These are phyloP conservation scores for Globisporangium takayamanum DNA, from an alignment of 352 stramenopile genomes.

Conservation along the genomic window DNA sequence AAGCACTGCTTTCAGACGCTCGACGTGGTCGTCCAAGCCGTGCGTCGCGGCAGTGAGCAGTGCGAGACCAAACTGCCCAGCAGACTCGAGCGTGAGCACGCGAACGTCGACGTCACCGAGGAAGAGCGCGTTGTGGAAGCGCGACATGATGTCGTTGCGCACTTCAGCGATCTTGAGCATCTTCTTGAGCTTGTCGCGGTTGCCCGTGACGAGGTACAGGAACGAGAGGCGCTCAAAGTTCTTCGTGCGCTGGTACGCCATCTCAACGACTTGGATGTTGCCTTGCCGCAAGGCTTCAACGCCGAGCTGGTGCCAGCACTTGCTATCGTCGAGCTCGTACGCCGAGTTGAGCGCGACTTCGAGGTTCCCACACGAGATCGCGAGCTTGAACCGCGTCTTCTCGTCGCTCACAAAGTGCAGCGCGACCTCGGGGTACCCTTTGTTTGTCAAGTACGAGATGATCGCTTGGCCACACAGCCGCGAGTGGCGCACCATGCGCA, in stretches of 20 bases:
- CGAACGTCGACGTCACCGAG: constrained; percentile 95
- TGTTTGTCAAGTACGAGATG: constrained; percentile 98
- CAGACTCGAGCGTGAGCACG: constrained; percentile 93
- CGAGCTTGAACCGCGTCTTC: constrained; percentile 97
- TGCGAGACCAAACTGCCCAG: constrained; percentile 93
- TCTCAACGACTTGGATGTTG: constrained; percentile 99
- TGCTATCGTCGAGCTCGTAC: constrained; percentile 93
- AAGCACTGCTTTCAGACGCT: constrained; percentile 89
- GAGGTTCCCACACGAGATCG: constrained; percentile 98
- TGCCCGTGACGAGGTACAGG: constrained; percentile 98
- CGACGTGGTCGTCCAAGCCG: constrained; percentile 92
- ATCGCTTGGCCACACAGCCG: constrained; percentile 97
- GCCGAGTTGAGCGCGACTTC: constrained; percentile 97
- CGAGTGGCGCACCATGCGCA: constrained; percentile 98
- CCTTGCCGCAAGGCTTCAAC: constrained; percentile 96
- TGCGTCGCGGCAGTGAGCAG: constrained; percentile 96
- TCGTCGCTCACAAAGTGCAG: constrained; percentile 99
- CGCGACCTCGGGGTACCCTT: constrained; percentile 99
- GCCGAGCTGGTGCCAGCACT: constrained; percentile 96
- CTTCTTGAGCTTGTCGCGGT: constrained; percentile 98
- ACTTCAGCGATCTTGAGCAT: constrained; percentile 99
- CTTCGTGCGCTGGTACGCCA: constrained; percentile 99
- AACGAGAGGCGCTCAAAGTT: constrained; percentile 99
- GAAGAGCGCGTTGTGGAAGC: constrained; percentile 98
- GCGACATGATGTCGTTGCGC: constrained; percentile 96